Conservation (phyloP, 441 rosid species). For the Corymbia calophylla region DNA sequence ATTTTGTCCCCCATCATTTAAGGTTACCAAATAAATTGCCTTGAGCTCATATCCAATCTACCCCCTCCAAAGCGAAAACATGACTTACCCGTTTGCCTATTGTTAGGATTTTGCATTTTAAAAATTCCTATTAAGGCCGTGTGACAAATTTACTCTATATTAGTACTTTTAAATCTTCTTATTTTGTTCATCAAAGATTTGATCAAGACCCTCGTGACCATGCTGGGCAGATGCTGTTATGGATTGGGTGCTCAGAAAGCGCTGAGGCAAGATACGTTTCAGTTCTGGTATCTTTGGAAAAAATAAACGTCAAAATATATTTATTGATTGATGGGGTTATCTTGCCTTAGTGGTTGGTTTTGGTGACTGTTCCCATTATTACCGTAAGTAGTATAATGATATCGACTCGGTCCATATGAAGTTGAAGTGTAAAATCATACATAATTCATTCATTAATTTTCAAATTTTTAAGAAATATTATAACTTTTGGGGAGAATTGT, state of each 20-base stretch:
- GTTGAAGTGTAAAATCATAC: not conserved
- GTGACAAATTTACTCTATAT: not conserved
- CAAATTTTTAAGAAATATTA: no score
- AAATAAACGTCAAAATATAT: not conserved
- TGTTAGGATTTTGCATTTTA: not conserved
- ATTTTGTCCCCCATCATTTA: not conserved
- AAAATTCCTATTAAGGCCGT: not conserved
- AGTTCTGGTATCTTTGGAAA: not conserved
- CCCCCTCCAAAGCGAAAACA: not conserved
- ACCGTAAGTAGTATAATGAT: not conserved
- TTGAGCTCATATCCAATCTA: not conserved
- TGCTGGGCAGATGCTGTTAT: not conserved
- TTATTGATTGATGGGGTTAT: not conserved
- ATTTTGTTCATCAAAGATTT: not conserved
- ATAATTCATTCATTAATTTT: not conserved
- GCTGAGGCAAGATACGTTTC: not conserved
- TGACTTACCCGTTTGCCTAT: not conserved
- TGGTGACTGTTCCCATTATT: not conserved
- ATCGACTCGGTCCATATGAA: not conserved
- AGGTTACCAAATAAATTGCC: not conserved
- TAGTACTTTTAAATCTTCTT: not conserved
- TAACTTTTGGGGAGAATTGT: not conserved
- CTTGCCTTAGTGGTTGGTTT: not conserved
- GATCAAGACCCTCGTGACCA: not conserved
- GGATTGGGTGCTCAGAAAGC: not conserved